These are phyloP conservation scores for Paxillus rubicundulus DNA, from an alignment of 768 basidiomycete genomes.

Conservation along the genomic window DNA sequence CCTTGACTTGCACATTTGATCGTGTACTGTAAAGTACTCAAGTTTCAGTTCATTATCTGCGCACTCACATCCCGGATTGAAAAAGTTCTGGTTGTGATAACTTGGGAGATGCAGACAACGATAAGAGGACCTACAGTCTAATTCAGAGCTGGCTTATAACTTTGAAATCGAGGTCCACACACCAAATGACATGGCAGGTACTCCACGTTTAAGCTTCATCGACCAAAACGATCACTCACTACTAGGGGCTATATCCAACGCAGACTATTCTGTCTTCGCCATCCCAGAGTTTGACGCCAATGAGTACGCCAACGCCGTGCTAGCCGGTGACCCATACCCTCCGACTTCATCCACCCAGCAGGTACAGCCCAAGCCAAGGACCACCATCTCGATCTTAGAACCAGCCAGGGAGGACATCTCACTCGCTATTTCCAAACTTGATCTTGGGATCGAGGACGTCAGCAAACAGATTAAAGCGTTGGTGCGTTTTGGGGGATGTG, in stretches of 20 bases:
- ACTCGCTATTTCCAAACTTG: conserved; percentile 83
- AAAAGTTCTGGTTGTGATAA: neutral
- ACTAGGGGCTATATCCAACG: neutral
- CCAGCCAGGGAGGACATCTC: conserved; percentile 84
- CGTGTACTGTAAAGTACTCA: no score
- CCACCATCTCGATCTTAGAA: conserved; percentile 39
- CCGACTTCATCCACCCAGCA: conserved; percentile 34
- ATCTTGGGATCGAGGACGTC: conserved; percentile 86
- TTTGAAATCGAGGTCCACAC: neutral
- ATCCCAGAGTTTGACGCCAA: conserved; percentile 77
- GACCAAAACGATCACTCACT: neutral
- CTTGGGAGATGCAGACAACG: neutral
- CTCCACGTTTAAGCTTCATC: neutral
- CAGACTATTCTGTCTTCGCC: conserved; percentile 78
- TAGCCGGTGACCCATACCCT: conserved; percentile 79
- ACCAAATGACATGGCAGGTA: conserved; percentile 19
- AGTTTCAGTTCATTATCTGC: no score
- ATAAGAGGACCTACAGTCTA: neutral
- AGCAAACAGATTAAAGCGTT: conserved; percentile 84
- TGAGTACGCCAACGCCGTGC: conserved; percentile 87
- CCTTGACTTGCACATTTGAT: neutral
- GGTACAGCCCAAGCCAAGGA: conserved; percentile 26
- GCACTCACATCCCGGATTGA: neutral
- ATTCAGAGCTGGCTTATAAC: no score
- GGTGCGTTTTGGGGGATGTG: conserved; percentile 42